Conservation (phyloP, 305 asterid genomes). For the Fraxinus nigra region DNA sequence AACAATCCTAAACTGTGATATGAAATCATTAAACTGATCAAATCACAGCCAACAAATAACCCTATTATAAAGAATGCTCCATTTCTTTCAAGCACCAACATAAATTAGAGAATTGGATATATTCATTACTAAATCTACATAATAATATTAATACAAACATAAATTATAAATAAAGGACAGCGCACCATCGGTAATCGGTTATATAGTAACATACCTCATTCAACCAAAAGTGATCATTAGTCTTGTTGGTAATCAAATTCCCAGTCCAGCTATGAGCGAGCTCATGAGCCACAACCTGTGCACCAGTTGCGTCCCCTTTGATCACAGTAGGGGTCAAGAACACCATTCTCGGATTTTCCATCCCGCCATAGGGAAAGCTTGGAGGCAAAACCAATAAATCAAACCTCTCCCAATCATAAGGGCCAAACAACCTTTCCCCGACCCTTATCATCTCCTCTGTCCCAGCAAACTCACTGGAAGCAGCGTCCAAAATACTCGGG, state of each 20-base stretch:
- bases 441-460: conserved; percentile 87
- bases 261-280: conserved; percentile 99
- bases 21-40: neutral
- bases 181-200: neutral
- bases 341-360: conserved; percentile 95
- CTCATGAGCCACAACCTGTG: conserved; percentile 93
- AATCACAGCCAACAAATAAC: neutral
- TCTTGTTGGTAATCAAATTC: conserved; percentile 88
- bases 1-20: neutral
- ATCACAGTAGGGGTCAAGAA: conserved; percentile 90
- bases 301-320: conserved; percentile 81
- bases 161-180: neutral
- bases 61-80: neutral
- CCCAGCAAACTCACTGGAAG: conserved; percentile 77
- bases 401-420: conserved; percentile 92
- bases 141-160: neutral
- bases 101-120: neutral
- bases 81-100: neutral
- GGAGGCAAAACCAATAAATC: conserved; percentile 96
- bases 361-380: conserved; percentile 90
- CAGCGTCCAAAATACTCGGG: conserved; percentile 55
- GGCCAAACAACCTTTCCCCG: conserved; percentile 82
- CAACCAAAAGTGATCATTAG: conserved; percentile 92
- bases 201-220: conserved; percentile 63
- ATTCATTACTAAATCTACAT: neutral